Evolutionary conservation across 1,139 yeast genomes (phyloP).

Genomic region (Kluyveromyces sp.): DNA sequence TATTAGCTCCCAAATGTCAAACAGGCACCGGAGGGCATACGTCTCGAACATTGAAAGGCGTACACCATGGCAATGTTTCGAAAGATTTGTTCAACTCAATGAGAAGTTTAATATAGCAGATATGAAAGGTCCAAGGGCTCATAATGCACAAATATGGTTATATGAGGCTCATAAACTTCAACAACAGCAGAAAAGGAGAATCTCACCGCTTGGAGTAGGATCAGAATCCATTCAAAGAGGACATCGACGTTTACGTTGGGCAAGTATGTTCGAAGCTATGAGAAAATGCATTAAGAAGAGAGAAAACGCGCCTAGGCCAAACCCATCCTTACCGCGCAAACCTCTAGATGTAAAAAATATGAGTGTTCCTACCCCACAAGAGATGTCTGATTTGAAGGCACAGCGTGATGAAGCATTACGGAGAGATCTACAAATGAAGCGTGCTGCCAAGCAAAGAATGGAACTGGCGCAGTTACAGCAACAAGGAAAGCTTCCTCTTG

Average conservation of each 20-base stretch:
- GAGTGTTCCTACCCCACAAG: constrained; percentile 70
- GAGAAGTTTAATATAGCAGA: constrained; percentile 81
- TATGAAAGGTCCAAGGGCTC: constrained; percentile 80
- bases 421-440: constrained; percentile 30
- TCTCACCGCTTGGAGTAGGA: constrained; percentile 88
- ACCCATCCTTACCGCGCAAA: constrained; percentile 36
- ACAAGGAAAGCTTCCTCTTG: constrained; percentile 11
- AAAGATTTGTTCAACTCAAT: constrained; percentile 85
- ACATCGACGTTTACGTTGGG: constrained; percentile 85
- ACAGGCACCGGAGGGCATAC: constrained; percentile 58
- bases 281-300: constrained; percentile 84
- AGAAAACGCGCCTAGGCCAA: constrained; percentile 59
- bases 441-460: constrained; percentile 28
- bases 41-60: constrained; percentile 86
- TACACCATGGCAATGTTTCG: constrained; percentile 98
- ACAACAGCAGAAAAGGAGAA: constrained; percentile 70
- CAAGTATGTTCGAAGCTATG: constrained; percentile 94
- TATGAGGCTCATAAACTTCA: constrained; percentile 88
- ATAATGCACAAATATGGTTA: constrained; percentile 83
- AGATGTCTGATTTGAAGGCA: constrained; percentile 68
- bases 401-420: constrained; percentile 78
- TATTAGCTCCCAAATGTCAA: constrained; percentile 72
- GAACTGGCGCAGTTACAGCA: constrained; percentile 22
- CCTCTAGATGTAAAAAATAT: constrained; percentile 35
- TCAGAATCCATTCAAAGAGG: constrained; percentile 90